Percentiles rank a stretch among this genome's conserved stretches.
Conservation (phyloP, 495 filamentous ascomycete genomes). For the Coniosporium apollinis region DNA sequence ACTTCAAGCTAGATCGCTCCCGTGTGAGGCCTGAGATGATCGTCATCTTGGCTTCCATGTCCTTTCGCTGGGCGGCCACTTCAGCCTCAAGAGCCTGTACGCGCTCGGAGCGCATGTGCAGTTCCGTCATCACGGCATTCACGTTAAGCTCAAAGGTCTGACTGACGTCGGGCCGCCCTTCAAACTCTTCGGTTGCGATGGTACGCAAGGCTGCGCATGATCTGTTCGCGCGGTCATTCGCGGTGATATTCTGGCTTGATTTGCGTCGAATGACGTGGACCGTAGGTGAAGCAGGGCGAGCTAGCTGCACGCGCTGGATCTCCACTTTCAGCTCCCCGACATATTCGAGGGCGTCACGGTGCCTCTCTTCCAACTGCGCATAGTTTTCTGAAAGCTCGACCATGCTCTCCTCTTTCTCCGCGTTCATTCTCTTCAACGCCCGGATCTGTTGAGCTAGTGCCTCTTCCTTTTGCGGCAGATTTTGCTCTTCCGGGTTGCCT, state of each 20-base stretch:
- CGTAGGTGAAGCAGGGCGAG: conserved; percentile 44
- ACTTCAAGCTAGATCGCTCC: conserved; percentile 75
- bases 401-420: conserved; percentile 62
- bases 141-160: conserved; percentile 88
- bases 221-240: conserved; percentile 79
- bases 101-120: conserved; percentile 71
- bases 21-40: conserved; percentile 89
- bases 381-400: conserved; percentile 59
- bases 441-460: conserved; percentile 47
- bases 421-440: conserved; percentile 45
- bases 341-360: conserved; percentile 63
- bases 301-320: conserved; percentile 54
- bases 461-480: conserved; percentile 7
- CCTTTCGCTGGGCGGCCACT: conserved; percentile 66
- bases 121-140: conserved; percentile 82
- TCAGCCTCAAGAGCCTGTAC: conserved; percentile 81
- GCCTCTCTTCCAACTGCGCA: conserved; percentile 59
- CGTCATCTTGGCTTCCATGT: conserved; percentile 88
- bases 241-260: conserved; percentile 80
- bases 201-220: conserved; percentile 81
- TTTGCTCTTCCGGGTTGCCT: conserved; percentile 7
- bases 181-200: conserved; percentile 73
- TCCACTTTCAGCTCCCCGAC: conserved; percentile 83
- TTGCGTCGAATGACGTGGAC: conserved; percentile 75
- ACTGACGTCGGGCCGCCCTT: conserved; percentile 61